Evolutionary conservation across 2,329 filamentous ascomycete species (phyloP).

Genomic region (Cladosporium austrohemisphaericum): DNA sequence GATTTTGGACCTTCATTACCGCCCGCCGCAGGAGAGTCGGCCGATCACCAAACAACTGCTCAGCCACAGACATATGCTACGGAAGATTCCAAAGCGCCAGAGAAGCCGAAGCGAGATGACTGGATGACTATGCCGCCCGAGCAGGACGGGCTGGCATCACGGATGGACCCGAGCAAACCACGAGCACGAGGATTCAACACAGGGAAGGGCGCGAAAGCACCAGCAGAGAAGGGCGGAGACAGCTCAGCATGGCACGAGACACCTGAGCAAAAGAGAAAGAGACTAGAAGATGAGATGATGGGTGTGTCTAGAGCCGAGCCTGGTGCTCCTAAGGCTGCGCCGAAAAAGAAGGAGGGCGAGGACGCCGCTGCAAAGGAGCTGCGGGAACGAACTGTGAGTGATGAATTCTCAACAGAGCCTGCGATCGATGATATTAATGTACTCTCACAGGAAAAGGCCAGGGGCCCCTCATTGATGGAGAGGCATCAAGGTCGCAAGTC

Average conservation of each 20-base stretch:
- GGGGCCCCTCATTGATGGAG: slow-evolving; percentile 45
- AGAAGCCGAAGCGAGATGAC: slow-evolving; percentile 65
- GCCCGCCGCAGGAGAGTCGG: slow-evolving; percentile 14
- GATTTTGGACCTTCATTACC: slow-evolving; percentile 47
- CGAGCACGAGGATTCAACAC: slow-evolving; percentile 79
- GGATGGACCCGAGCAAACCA: slow-evolving; percentile 79
- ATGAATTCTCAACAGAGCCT: neutral
- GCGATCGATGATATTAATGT: neutral
- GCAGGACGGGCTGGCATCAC: slow-evolving; percentile 50
- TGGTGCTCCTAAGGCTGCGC: slow-evolving; percentile 4
- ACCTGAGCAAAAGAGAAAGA: slow-evolving; percentile 77
- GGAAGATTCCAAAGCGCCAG: slow-evolving; percentile 10
- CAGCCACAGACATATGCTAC: neutral
- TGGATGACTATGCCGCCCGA: slow-evolving; percentile 53
- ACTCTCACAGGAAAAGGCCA: slow-evolving; percentile 38
- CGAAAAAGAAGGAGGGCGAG: slow-evolving; percentile 11
- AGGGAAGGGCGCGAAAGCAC: slow-evolving; percentile 54
- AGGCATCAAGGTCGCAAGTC: slow-evolving; percentile 46
- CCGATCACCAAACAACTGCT: neutral
- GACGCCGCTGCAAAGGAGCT: slow-evolving; percentile 43
- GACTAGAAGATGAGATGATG: slow-evolving; percentile 76
- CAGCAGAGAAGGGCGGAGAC: slow-evolving; percentile 36
- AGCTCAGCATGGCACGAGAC: slow-evolving; percentile 84
- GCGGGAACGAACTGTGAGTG: slow-evolving; percentile 56
- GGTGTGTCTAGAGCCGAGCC: slow-evolving; percentile 56